Base-by-base conservation (phyloP, 192 early-diverging fungal species). In the Hyaloraphidium curvatum region DNA sequence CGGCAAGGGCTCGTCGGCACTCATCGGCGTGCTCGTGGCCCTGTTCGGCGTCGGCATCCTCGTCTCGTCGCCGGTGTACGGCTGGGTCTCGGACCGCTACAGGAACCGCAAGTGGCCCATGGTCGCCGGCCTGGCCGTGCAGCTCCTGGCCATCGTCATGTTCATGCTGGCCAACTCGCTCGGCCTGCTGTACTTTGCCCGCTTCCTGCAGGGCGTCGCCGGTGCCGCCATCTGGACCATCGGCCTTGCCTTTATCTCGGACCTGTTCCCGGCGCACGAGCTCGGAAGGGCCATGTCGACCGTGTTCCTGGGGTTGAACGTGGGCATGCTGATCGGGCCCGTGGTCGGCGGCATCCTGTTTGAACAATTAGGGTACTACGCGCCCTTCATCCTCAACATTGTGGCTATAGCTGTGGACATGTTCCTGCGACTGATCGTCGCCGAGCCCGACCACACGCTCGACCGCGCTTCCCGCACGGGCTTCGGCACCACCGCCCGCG, bases 61-160 rank as follows among this genome's bases (percentile, higher is more conserved):
- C 39, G 57, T 72, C 0, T 66, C 74, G 0, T 77, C 80, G 0
- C 79, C 79, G 0, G 27, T 77, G n/a, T 81, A 79, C 41, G 84
- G 78, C 3, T 75, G 75, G 30, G 54, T 87, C 21, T 82, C 79
- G 28, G 84, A 87, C 57, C 67, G 74, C 30, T 80, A 76, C 55
- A 69, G 75, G 31, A 77, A 80, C 53, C 69, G 84, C 52, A 76
- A 77, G 52, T 72, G 75, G 63, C 82, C 81, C 25, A 87, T 84
- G 80, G 70, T 83, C 51, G 40, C 77, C 28, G 79, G 81, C 11
- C 75, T 87, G 62, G 29, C 76, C 5, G 74, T n/a, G n/a, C 62
- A 83, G 29, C 74, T 68, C 11, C 62, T 79, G 1, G 74, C 81
- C 2, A 78, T 80, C 7, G 52, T 79, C 0, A 57, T 75, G 23